Base-by-base conservation (phyloP, 2,329 filamentous ascomycete species). In the Shiraia sp. region DNA sequence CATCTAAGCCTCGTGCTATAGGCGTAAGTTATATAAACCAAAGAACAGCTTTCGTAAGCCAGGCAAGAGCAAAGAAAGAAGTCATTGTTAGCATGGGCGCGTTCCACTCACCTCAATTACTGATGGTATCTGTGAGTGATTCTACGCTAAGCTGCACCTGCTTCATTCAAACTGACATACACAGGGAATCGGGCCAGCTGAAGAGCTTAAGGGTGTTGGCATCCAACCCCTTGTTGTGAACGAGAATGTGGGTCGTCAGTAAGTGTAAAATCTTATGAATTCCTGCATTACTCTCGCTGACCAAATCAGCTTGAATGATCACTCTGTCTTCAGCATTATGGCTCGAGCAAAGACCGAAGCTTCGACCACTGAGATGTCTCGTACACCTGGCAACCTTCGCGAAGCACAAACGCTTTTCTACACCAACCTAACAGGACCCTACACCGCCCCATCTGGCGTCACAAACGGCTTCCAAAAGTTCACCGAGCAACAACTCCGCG, bases 31-130 rank as follows among this genome's bases (percentile, higher is more conserved):
- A 62, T 34, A 57, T 59, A 10, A 49, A 63, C 12, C 49, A 64
- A 22, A 17, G 25, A 3, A 63, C 56, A 13, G 58, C 57, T 2
- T 48, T 58, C 9, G 48, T 57, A 4, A 54, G 47, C 15, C 51
- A 58, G 13, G 57, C 67, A 2, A 54, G 52, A n/a, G 66, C 64
- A 7, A 55, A 39, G 0, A 61, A 59, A 2, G 61, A 61, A 38
- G 44, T 63, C 30, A 61, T 65, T 12, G 31, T 65, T 2, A 58
- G 57, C 26, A 66, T 64, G 17, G 69, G 70, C 7, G 63, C 60
- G 2, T 59, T 70, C 27, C 50, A 59, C 45, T 59, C 53, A 3
- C 70, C 70, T n/a, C 69, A 73, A 31, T 54, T 73, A 0, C 53
- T 73, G 10, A 66, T 70, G 60, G 47, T 72, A 54, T 69, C 19